phyloP scores from a whole-genome alignment of 805 yeast species.

The Wickerhamiella hasegawae region DNA sequence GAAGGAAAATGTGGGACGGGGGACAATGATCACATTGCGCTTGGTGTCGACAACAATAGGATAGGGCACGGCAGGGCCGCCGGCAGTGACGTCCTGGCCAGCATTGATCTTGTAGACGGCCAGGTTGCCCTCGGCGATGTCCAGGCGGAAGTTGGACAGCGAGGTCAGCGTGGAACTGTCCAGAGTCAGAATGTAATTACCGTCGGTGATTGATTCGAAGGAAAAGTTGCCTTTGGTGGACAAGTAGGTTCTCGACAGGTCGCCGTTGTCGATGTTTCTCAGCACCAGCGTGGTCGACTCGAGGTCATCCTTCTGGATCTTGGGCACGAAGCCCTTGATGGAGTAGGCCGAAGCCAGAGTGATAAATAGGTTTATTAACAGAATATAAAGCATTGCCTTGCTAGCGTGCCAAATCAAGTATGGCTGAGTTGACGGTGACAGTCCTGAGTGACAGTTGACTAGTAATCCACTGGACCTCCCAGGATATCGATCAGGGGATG shows the following conservation, averaged over 20 bases:
- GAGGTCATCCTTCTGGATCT: background rate
- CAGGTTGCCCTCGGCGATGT: slow-evolving; percentile 14
- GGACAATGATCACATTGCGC: slow-evolving; percentile 10
- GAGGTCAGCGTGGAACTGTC: slow-evolving; percentile 9
- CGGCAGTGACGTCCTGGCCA: slow-evolving; percentile 17
- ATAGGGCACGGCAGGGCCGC: slow-evolving; percentile 19
- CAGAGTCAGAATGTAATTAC: slow-evolving; percentile 8
- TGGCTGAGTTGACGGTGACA: too few relatives aligned
- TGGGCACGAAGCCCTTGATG: slow-evolving; percentile 2
- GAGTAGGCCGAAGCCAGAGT: slow-evolving; percentile 2
- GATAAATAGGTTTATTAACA: background rate
- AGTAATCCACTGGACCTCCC: too few relatives aligned
- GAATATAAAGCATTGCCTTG: too few relatives aligned
- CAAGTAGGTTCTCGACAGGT: slow-evolving; percentile 4
- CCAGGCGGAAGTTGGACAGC: slow-evolving; percentile 7
- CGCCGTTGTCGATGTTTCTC: slow-evolving; percentile 3
- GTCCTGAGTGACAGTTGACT: too few relatives aligned
- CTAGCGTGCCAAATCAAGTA: too few relatives aligned
- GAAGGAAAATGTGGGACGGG: slow-evolving; percentile 18
- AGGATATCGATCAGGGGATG: too few relatives aligned
- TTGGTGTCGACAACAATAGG: slow-evolving; percentile 17
- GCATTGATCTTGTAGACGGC: slow-evolving; percentile 14
- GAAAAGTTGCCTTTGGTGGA: slow-evolving; percentile 9
- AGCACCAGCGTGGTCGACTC: slow-evolving; percentile 2
- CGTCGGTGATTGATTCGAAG: slow-evolving; percentile 6